Base-by-base conservation (phyloP, 768 basidiomycete species). In the Mycena epipterygia region DNA sequence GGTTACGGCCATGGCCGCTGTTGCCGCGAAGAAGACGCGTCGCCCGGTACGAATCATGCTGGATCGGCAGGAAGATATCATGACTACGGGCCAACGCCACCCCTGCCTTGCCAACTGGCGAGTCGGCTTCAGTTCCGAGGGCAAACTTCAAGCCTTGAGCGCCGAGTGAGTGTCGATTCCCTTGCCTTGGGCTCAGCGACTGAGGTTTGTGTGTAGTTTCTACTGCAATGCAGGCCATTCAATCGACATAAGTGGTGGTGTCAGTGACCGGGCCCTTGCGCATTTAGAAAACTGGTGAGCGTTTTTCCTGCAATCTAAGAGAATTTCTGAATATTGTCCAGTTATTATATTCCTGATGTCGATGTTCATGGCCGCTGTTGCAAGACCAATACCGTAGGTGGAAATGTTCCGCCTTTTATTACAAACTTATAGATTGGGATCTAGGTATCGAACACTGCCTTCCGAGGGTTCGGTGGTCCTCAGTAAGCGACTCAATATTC, bases 21-120 rank as follows among this genome's bases (percentile, higher is more conserved):
- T 74, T 52, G 73, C 73, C 7, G 73, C 73, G 9, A 74, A 74
- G 60, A 74, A 74, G 52, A 65, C 73, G 30, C 65, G 70, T 19
- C 37, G 73, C 13, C 73, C 73, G 1, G 73, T 74, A 17, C 65
- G 73, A 16, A 56, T 67, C 44, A 74, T 74, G 73, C 60, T 74
- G 1, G 73, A 74, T 58, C 66, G 73, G 5, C 67, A 67, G 35
- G 73, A 74, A 42, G 73, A 74, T 33, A 74, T 74, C 58, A 64
- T 64, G 67, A 74, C 62, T n/a, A 74, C 70, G 17, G 73, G 73
- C 23, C 73, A 74, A 61, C 73, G 73, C 23, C 73, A 74, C 49
- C 73, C 73, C 6, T 71, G 67, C 27, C 67, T 71, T n/a, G 66
- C 67, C 12, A 53, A 74, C 17, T 74, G 73, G 73, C 68, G 49